phyloP scores from a whole-genome alignment of 257 asterid genomes.

The Solanum raphanifolium region DNA sequence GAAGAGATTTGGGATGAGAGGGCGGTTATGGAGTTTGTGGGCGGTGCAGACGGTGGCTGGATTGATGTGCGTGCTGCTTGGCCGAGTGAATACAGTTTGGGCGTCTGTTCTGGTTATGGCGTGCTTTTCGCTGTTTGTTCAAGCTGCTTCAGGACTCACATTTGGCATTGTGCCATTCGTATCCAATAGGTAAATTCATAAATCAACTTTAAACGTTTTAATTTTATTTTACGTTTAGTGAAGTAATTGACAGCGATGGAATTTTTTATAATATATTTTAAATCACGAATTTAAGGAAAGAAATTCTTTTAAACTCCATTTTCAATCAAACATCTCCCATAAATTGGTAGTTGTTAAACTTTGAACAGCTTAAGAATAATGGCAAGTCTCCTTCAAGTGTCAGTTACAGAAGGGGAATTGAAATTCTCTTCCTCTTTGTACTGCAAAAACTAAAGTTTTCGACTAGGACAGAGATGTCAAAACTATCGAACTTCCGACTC shows the following conservation, averaged over 20 bases:
- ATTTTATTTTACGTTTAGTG: too few species aligned
- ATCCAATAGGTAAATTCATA: conserved; percentile 34
- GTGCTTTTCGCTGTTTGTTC: conserved; percentile 41
- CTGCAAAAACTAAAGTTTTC: not conserved
- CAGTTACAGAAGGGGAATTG: not conserved
- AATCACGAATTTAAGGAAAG: not conserved
- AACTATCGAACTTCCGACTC: not conserved
- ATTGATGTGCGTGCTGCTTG: conserved; percentile 25
- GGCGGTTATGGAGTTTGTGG: conserved; percentile 65
- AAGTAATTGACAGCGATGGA: not conserved
- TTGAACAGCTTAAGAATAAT: not conserved
- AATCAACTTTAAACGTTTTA: not conserved
- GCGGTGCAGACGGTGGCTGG: conserved; percentile 42
- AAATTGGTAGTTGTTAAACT: not conserved
- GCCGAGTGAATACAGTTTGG: conserved; percentile 25
- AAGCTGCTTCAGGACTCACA: conserved; percentile 55
- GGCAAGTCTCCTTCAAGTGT: not conserved
- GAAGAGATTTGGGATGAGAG: conserved; percentile 47
- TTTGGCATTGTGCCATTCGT: conserved; percentile 72
- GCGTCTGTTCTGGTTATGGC: conserved; percentile 41
- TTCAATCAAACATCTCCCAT: not conserved
- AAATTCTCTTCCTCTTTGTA: not conserved
- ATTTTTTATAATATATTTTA: too few species aligned
- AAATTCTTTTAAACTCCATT: not conserved
- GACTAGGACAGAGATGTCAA: not conserved